phyloP scores from a whole-genome alignment of 805 yeast genomes.

The Yamadazyma kitorensis region DNA sequence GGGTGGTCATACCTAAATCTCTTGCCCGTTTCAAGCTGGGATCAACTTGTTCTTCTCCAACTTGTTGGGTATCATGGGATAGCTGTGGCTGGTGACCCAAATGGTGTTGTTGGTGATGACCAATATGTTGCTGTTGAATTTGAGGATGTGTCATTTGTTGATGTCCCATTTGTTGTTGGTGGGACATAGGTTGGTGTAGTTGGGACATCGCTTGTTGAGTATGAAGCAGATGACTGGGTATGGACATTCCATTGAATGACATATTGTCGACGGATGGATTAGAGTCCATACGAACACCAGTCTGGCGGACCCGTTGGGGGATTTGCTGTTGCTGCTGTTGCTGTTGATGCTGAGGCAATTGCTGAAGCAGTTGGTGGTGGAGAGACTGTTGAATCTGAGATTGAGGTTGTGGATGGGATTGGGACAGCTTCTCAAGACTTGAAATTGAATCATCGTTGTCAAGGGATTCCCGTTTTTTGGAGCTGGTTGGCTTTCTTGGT shows the following conservation, averaged over 20 bases:
- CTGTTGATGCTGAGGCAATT: background rate
- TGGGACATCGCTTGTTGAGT: no score
- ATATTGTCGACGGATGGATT: no score
- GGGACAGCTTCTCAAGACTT: background rate
- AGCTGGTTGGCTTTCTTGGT: conserved; percentile 1
- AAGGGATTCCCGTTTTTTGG: background rate
- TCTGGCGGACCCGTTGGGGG: no score
- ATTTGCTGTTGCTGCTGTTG: conserved; percentile 2
- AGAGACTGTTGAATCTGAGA: background rate
- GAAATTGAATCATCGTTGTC: conserved; percentile 1
- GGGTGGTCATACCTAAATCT: conserved; percentile 2
- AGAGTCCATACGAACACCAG: no score
- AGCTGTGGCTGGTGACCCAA: background rate
- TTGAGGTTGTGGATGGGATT: conserved; percentile 1
- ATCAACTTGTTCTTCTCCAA: background rate
- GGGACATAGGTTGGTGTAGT: no score
- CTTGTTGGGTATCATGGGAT: background rate
- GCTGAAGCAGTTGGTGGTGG: background rate
- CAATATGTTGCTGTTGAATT: conserved; percentile 2
- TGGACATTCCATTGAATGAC: no score
- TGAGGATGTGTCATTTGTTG: conserved; percentile 5
- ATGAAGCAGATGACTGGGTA: no score
- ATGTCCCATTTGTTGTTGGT: conserved; percentile 2
- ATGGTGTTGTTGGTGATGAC: background rate
- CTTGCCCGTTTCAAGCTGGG: background rate